Evolutionary conservation across 2,329 filamentous ascomycete species (phyloP), one percentile per base, ranked within the genome.

Genomic region (Xylaria sp.): DNA sequence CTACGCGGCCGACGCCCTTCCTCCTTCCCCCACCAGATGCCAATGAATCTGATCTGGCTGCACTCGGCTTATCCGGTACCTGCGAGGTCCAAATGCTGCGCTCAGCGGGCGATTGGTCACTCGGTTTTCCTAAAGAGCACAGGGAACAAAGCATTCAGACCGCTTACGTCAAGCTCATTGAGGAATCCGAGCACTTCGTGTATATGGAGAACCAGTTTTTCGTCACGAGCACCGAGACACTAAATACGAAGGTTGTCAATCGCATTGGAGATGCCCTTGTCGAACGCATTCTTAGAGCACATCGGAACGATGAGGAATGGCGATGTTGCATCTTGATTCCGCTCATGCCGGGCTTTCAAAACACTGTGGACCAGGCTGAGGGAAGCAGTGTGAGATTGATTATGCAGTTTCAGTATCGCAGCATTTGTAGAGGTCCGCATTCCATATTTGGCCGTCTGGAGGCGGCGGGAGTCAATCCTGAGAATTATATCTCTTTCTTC

Each of bases 141-240:
- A 91, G 90, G 0, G 95, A 99, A 75, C 89, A 93, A 76, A 98
- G 94, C 73, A 98, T 99, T 73, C 93, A 96, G 83, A 95, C 90
- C 66, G 94, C 95, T 3, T 98, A 98, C 72, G 85, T 96, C 68
- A 95, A 96, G 74, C 87, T 96, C 81, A 99, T 99, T 68, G 90
- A 95, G 67, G 90, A 94, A 66, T 97, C 93, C 1, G 92, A 99
- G 48, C 95, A 98, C 75, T 97, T 97, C 71, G 92, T 98, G 53
- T 98, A 99, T 77, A 97, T 98, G 67, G 95, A 99, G 75, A 99
- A 99, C 73, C 95, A 99, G 73, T 99, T 98, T 78, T 99, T 96
- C 80, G 91, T 99, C 75, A 96, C 92, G 35, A 96, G 92, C 68
- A 95, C 91, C 52, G 90, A 95, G 71, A 93, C 93, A 4, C 88